Evolutionary conservation across 2,329 filamentous ascomycete genomes (phyloP), one percentile per base, ranked within the genome.

Genomic region (Penicillium sp.): DNA sequence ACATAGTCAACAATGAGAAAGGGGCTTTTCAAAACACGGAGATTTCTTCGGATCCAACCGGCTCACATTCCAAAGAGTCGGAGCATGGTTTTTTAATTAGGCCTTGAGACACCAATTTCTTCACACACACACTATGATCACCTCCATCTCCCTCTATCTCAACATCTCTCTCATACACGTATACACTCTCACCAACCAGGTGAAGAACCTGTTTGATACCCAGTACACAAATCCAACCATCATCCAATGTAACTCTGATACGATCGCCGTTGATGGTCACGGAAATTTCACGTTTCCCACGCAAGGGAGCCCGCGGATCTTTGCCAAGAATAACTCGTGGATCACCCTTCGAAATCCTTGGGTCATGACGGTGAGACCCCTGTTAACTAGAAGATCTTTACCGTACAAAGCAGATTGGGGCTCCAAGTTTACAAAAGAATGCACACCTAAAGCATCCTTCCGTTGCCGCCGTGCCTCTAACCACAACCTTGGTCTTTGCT

Each of bases 241-340:
- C 45, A 19, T n/a, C 9, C 45, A 49, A 49, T 49, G 45, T 49
- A 49, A 49, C 45, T 49, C 24, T 49, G 26, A n/a, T 30, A 49
- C 19, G 26, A 49, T 49, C 24, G 12, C 10, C 45, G 15, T 49
- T 49, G 24, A 49, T 49, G 45, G 26, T 49, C 45, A 49, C 45
- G 45, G 45, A 49, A 49, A 49, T 5, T 49, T 49, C 45, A 49
- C 45, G 45, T 49, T 49, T 49, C 15, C 26, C 26, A 28, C 4
- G 45, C 45, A 49, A 49, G 45, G 45, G 26, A 17, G 12, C 9
- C 1, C 24, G 45, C 45, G 45, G 26, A 49, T 49, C 45, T 10
- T 30, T 49, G 45, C 45, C 45, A 49, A 28, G 24, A 30, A 30
- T 49, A 30, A 49, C 45, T 30, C 45, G 26, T 49, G 45, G 45